Base-by-base conservation (phyloP, 2,329 filamentous ascomycete genomes). In the Lizonia empirigonia region DNA sequence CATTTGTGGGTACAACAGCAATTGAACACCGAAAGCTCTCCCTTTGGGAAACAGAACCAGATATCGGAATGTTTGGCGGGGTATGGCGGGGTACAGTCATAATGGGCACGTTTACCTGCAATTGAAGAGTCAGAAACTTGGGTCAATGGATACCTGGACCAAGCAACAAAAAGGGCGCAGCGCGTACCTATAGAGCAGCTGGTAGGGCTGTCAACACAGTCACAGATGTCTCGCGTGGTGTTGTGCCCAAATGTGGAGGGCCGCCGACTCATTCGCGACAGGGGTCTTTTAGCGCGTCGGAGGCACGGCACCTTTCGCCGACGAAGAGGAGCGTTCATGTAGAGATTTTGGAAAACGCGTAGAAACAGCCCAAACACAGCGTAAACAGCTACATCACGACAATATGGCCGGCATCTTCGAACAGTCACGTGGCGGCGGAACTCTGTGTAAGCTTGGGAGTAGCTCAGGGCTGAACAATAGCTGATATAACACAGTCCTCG, bases 351-450 rank as follows among this genome's bases (percentile, higher is more conserved):
- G 59, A 44, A 59, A 59, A 38, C 58, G 59, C 60, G 62, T 67
- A 47, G 41, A 61, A 39, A 68, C 58, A 62, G 65, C 65, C 61
- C 62, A 66, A 59, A 59, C 55, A 67, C 58, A 59, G 41, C 51
- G 59, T 51, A 65, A 62, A 64, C 62, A 68, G 63, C 67, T 63
- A 46, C 49, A 60, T 51, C 41, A 57, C 61, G 44, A 58, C 60
- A 75, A 64, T 60, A 99, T 99, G 94, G 87, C 91, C 76, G 90
- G 90, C 72, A 91, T 99, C 77, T 99, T 97, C 72, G 91, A 97
- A 79, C 90, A 94, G 79, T 89, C 91, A 72, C 85, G 92, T 73
- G 95, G 96, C 74, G 83, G 83, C 73, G 94, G 95, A 76, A 97
- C 91, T 70, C 84, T 99, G 68, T 99, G 85, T 87, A 78, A 76